These are phyloP conservation scores for Physaria fendleri DNA, from an alignment of 345 rosid genomes.

Conservation along the genomic window DNA sequence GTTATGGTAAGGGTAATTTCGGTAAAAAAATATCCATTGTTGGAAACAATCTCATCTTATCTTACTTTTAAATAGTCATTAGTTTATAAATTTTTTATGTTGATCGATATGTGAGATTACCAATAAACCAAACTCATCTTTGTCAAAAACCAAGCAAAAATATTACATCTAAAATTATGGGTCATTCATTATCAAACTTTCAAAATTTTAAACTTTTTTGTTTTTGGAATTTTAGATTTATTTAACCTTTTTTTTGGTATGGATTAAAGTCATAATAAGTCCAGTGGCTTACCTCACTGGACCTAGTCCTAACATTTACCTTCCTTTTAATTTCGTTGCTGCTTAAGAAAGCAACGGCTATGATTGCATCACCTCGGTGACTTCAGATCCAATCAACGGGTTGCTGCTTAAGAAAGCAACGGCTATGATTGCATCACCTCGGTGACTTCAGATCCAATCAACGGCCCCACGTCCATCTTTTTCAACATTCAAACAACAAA, in stretches of 20 bases:
- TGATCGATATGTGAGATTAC: background rate
- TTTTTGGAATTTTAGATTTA: too few species aligned
- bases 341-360: conserved; percentile 68
- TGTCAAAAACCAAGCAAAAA: too few species aligned
- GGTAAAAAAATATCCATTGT: conserved; percentile 16
- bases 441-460: conserved; percentile 66
- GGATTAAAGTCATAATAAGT: too few species aligned
- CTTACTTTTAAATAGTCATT: background rate
- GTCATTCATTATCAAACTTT: too few species aligned
- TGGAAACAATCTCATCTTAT: conserved; percentile 23
- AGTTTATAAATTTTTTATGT: background rate
- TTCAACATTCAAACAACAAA: conserved; percentile 28
- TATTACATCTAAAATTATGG: too few species aligned
- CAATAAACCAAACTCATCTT: conserved; percentile 21
- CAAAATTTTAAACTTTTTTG: too few species aligned
- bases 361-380: conserved; percentile 40
- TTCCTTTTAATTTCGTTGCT: conserved; percentile 30
- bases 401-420: conserved; percentile 67
- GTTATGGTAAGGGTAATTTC: conserved; percentile 15
- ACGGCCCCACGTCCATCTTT: conserved; percentile 58
- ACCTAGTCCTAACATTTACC: background rate
- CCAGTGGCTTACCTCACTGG: conserved; percentile 6
- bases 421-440: conserved; percentile 42
- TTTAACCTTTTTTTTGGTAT: background rate
- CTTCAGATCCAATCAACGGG: conserved; percentile 66